phyloP scores from a whole-genome alignment of 2,329 filamentous ascomycete genomes.

The Nothomitra cinnamomea region DNA sequence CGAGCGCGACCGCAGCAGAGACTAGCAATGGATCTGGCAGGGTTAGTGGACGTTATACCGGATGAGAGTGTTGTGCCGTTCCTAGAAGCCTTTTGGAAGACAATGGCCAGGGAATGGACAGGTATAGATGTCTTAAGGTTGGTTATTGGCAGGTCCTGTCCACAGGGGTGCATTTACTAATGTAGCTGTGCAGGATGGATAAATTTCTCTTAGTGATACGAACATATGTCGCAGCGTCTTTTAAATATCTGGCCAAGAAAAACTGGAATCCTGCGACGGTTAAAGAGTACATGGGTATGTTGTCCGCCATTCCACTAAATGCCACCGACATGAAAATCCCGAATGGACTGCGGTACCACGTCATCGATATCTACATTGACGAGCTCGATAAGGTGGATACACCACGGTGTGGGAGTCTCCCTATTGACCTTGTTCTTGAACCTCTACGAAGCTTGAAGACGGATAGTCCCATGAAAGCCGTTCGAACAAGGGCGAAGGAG shows the following conservation, averaged over 20 bases:
- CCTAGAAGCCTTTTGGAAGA: constrained; percentile 33
- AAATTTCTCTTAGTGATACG: constrained; percentile 83
- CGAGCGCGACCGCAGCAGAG: constrained; percentile 73
- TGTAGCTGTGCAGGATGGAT: constrained; percentile 45
- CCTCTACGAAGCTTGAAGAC: constrained; percentile 39
- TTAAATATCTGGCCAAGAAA: constrained; percentile 31
- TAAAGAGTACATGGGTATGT: constrained; percentile 27
- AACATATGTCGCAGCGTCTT: constrained; percentile 56
- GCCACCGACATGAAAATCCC: constrained; percentile 42
- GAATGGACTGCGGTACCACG: constrained; percentile 71
- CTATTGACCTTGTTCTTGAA: constrained; percentile 32
- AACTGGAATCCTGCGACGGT: constrained; percentile 24
- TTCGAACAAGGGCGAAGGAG: constrained; percentile 53
- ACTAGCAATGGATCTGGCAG: constrained; percentile 61
- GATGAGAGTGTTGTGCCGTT: constrained; percentile 24
- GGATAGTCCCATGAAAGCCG: constrained; percentile 48
- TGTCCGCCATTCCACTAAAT: constrained; percentile 30
- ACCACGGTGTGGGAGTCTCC: constrained; percentile 8
- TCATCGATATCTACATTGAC: constrained; percentile 82
- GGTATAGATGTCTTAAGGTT: constrained; percentile 26
- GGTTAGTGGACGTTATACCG: constrained; percentile 44
- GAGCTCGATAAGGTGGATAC: constrained; percentile 37
- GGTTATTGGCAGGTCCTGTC: not conserved
- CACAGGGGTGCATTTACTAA: not conserved
- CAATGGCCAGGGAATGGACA: constrained; percentile 33